These are phyloP conservation scores for Fusarium liriodendri DNA, from an alignment of 2,329 filamentous ascomycete genomes.

Conservation along the genomic window DNA sequence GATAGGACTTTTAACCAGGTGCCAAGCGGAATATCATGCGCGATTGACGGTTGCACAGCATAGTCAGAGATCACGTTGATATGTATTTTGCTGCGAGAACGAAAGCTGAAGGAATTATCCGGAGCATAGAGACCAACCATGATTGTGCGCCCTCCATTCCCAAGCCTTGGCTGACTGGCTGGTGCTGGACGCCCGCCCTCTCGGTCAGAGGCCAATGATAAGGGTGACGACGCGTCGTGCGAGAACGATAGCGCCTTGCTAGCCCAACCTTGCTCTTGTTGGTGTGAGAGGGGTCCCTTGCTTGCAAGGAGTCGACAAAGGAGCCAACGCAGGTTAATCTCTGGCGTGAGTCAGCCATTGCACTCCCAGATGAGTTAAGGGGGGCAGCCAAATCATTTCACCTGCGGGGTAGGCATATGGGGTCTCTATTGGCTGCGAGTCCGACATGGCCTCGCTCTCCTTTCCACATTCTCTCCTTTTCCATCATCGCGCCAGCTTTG, in stretches of 20 bases:
- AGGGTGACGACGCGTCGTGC: not conserved
- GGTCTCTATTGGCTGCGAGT: not conserved
- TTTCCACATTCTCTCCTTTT: not conserved
- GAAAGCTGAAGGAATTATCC: not conserved
- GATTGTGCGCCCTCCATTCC: not conserved
- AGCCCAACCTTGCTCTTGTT: constrained; percentile 2
- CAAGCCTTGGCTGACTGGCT: not conserved
- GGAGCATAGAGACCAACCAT: not conserved
- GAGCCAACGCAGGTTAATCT: not conserved
- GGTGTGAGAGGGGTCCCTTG: constrained; percentile 11
- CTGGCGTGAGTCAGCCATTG: not conserved
- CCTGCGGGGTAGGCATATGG: not conserved
- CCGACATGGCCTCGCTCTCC: not conserved
- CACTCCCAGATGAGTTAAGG: not conserved
- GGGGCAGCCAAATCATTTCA: not conserved
- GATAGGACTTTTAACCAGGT: not conserved
- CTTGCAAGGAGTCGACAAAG: not conserved
- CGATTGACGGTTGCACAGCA: not conserved
- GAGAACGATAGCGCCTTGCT: constrained; percentile 13
- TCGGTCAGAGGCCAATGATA: constrained; percentile 10
- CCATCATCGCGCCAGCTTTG: not conserved
- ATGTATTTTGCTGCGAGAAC: not conserved
- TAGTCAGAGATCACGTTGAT: not conserved
- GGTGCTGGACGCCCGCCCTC: not conserved
- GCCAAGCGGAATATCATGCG: constrained; percentile 1